These are phyloP conservation scores for Limnomonas spitsbergensis DNA, from an alignment of 139 green algal genomes.

Conservation along the genomic window DNA sequence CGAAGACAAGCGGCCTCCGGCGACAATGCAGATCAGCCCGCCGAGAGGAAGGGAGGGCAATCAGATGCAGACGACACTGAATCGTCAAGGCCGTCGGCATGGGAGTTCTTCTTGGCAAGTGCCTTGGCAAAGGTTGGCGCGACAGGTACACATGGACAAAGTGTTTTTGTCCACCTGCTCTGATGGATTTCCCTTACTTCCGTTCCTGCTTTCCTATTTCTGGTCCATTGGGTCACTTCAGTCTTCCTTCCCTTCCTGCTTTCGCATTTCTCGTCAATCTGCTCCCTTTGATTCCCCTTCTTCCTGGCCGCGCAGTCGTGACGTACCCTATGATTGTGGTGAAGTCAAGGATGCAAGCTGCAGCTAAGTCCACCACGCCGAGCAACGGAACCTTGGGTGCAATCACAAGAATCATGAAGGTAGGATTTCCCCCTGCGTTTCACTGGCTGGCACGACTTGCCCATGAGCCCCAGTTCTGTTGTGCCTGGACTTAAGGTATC, in stretches of 20 bases:
- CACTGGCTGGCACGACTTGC: no score
- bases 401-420: neutral
- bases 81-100: constrained; percentile 27
- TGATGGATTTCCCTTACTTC: neutral
- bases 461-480: no score
- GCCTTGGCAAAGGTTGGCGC: constrained; percentile 73
- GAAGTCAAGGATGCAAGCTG: constrained; percentile 77
- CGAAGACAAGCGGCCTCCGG: neutral
- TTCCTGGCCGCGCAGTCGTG: constrained; percentile 65
- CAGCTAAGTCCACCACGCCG: neutral
- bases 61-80: neutral
- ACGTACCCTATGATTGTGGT: constrained; percentile 93
- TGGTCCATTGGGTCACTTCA: no score
- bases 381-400: neutral
- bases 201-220: no score
- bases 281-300: no score
- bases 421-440: no score
- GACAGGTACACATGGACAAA: constrained; percentile 2
- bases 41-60: neutral
- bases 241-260: no score
- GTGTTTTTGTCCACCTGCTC: neutral
- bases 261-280: no score
- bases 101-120: constrained; percentile 75
- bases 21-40: neutral
- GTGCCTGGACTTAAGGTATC: no score